Conservation (phyloP, 169 alveolate genomes). For the Eimeria tenella region DNA sequence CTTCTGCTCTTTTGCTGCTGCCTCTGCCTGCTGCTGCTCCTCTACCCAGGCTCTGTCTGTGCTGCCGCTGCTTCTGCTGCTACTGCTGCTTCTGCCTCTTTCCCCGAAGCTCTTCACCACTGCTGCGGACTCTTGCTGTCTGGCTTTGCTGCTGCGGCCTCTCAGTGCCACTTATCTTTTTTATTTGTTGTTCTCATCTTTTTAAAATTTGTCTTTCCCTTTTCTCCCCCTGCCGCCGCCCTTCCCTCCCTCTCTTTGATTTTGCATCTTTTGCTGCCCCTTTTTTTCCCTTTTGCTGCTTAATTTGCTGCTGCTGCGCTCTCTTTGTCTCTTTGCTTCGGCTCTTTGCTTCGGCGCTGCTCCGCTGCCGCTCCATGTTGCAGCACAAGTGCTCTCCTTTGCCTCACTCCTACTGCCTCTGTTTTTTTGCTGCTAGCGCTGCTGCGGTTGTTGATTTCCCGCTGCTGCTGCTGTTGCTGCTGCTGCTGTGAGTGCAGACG, state of each 20-base stretch:
- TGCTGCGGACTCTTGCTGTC: neutral
- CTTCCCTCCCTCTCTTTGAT: neutral
- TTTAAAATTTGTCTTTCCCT: neutral
- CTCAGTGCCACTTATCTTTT: neutral
- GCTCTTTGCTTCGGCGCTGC: neutral
- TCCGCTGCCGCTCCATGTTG: neutral
- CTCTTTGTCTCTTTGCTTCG: too few relatives aligned
- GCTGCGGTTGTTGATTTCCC: neutral
- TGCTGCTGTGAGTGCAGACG: slow-evolving; percentile 32
- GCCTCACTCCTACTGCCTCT: neutral
- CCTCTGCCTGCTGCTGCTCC: neutral
- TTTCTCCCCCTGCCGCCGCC: neutral
- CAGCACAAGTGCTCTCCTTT: neutral
- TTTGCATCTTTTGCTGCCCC: neutral
- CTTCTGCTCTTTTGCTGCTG: neutral
- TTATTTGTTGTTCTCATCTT: neutral
- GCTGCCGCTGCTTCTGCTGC: neutral
- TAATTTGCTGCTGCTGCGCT: neutral
- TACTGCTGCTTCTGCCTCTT: neutral
- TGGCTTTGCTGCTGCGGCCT: neutral
- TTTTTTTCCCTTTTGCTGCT: neutral
- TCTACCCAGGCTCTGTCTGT: neutral
- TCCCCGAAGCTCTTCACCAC: neutral
- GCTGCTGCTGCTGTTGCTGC: neutral
- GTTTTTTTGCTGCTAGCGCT: neutral